Conservation (phyloP, 768 basidiomycete genomes). For the Cyclocybe cylindracea region DNA sequence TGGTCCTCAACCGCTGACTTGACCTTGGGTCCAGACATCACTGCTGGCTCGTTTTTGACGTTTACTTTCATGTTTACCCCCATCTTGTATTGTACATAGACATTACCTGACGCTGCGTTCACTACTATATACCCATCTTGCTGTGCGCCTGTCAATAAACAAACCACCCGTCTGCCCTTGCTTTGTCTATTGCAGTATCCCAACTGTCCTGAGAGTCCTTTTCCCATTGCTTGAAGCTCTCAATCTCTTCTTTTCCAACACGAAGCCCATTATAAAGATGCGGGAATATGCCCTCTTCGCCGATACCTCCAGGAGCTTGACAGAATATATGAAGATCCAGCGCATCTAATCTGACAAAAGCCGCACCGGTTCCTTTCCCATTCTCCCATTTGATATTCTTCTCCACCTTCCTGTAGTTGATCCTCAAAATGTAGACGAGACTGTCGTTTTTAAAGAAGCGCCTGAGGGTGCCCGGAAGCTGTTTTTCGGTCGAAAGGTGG, state of each 20-base stretch:
- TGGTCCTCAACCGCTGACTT: slow-evolving; percentile 30
- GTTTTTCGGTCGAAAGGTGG: slow-evolving; percentile 56
- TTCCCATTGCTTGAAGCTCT: slow-evolving; percentile 33
- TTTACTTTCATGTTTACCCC: too few species aligned
- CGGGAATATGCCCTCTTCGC: slow-evolving; percentile 50
- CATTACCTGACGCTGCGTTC: too few species aligned
- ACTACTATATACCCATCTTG: too few species aligned
- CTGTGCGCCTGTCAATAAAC: slow-evolving; percentile 12
- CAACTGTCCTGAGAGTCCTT: slow-evolving; percentile 15
- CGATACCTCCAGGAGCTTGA: slow-evolving; percentile 41
- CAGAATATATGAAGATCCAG: background rate
- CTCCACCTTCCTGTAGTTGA: slow-evolving; percentile 41
- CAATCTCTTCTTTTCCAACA: slow-evolving; percentile 46
- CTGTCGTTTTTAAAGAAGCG: slow-evolving; percentile 45
- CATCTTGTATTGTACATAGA: too few species aligned
- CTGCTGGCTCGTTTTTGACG: too few species aligned
- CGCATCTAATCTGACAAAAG: background rate
- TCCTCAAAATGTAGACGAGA: slow-evolving; percentile 41
- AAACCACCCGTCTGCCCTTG: slow-evolving; percentile 22
- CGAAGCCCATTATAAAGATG: slow-evolving; percentile 51
- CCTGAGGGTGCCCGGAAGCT: slow-evolving; percentile 46
- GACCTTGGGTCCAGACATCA: background rate
- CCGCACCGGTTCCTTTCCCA: slow-evolving; percentile 33
- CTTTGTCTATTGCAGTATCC: slow-evolving; percentile 19
- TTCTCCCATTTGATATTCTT: slow-evolving; percentile 50